A percentile compares a stretch with the other conserved stretches of the same genome.
phyloP scores from a whole-genome alignment of 768 basidiomycete genomes.

The Amanita fuliginea region DNA sequence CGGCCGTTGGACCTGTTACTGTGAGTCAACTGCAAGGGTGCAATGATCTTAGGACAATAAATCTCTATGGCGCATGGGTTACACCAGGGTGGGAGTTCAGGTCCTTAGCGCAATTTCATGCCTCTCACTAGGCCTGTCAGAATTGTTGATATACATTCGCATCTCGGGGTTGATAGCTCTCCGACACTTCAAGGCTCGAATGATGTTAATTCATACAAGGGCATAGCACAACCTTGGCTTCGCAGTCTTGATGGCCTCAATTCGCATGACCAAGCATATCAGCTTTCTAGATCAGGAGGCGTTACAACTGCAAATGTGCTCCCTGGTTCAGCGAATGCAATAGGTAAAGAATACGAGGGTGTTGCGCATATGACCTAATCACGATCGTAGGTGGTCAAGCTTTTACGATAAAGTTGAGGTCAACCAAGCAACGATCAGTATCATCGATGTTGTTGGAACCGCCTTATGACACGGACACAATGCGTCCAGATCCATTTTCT shows the following conservation, averaged over 20 bases:
- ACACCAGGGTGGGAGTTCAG: constrained; percentile 41
- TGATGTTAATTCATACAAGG: constrained; percentile 46
- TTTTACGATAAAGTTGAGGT: constrained; percentile 71
- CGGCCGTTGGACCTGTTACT: constrained; percentile 34
- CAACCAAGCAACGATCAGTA: constrained; percentile 59
- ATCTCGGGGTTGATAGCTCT: constrained; percentile 30
- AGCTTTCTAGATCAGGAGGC: constrained; percentile 60
- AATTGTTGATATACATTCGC: constrained; percentile 40
- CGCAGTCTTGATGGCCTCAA: constrained; percentile 66
- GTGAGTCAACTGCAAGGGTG: constrained; percentile 12
- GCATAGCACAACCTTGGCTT: constrained; percentile 41
- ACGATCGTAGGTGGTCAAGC: constrained; percentile 57
- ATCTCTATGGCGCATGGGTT: constrained; percentile 60
- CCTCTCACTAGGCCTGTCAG: constrained; percentile 10
- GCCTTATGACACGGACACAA: constrained; percentile 39
- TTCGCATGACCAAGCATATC: constrained; percentile 63
- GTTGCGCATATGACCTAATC: neutral
- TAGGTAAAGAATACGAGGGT: constrained; percentile 23
- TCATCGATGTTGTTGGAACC: constrained; percentile 73
- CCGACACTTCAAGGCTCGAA: constrained; percentile 19
- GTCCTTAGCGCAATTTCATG: neutral
- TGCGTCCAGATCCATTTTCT: constrained; percentile 24
- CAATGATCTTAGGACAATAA: constrained; percentile 27
- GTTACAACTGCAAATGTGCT: constrained; percentile 67
- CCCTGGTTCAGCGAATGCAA: constrained; percentile 61